Evolutionary conservation across 495 filamentous ascomycete species (phyloP).

Genomic region (Hyaloscypha hepaticicola): DNA sequence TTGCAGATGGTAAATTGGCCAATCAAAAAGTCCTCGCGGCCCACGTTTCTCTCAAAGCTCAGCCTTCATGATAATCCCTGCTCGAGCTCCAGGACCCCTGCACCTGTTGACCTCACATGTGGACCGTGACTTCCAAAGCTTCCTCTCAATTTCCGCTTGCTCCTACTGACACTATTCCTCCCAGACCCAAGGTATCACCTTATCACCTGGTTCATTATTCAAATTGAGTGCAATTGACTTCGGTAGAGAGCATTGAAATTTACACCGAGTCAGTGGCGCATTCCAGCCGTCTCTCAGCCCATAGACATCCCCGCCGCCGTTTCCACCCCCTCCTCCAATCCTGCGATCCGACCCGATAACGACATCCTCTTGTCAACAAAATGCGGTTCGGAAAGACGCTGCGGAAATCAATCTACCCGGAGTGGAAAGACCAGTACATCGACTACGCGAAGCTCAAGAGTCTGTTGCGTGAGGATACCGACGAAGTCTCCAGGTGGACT

Average conservation of each 20-base stretch:
- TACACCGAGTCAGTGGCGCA: not conserved
- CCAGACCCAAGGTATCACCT: not conserved
- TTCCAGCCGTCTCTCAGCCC: not conserved
- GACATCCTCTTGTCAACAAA: not conserved
- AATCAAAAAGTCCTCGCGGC: not conserved
- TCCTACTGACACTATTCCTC: not conserved
- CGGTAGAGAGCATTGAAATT: not conserved
- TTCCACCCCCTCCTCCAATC: not conserved
- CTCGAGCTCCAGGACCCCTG: not conserved
- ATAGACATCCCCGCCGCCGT: not conserved
- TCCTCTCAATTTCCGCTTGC: not conserved
- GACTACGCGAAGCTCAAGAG: conserved; percentile 92
- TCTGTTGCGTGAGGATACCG: conserved; percentile 72
- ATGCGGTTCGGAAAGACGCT: conserved; percentile 96
- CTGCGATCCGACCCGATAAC: not conserved
- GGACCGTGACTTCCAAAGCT: not conserved
- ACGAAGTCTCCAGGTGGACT: conserved; percentile 73
- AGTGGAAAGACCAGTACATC: conserved; percentile 92
- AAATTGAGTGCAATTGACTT: not conserved
- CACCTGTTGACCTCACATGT: not conserved
- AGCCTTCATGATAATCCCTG: not conserved
- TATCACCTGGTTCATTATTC: not conserved
- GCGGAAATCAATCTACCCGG: conserved; percentile 71
- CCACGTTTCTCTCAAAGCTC: not conserved
- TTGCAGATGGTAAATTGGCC: not conserved